Evolutionary conservation across 2,329 filamentous ascomycete genomes (phyloP), one percentile per base, ranked within the genome.

Genomic region (Cryphonectria japonica): DNA sequence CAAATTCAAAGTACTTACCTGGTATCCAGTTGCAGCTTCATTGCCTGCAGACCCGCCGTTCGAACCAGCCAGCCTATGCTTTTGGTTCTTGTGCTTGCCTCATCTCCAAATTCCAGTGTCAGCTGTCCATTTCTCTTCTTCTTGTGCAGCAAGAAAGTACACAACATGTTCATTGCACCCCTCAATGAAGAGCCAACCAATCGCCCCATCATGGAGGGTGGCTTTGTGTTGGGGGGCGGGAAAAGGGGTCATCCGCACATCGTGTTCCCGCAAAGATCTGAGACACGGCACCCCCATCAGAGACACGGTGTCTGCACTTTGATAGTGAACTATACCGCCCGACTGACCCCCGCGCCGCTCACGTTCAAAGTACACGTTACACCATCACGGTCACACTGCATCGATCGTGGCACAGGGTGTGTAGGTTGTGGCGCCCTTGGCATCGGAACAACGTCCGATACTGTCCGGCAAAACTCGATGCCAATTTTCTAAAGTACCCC

Each of bases 351-450:
- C 34, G 19, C 16, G 2, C 34, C 19, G 34, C 34, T 32, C 54
- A 59, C 13, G 14, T 14, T 29, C 26, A 32, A 34, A 59, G 54
- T 59, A 32, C 29, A 59, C 54, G 43, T 54, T 66, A 66, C 63
- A 52, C 63, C 46, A 54, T 66, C 63, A 66, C 63, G 16, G 63
- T 54, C 32, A 66, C 46, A 66, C 63, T 22, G 32, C 29, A 41
- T 46, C 41, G 32, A 34, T 52, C 26, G 19, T 46, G 63, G 63
- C 46, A 66, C 63, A 39, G 19, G 29, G 22, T 52, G 43, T 52
- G 16, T 66, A 50, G 46, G 43, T 65, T 52, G 39, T 50, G 63
- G 43, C 46, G 46, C 29, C 63, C 63, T 50, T 66, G 63, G 63
- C 63, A 54, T 54, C 63, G 46, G 63, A 52, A 66, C 16, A 32